These are phyloP conservation scores for Cornus controversa DNA, from an alignment of 148 eudicot species.

Conservation along the genomic window DNA sequence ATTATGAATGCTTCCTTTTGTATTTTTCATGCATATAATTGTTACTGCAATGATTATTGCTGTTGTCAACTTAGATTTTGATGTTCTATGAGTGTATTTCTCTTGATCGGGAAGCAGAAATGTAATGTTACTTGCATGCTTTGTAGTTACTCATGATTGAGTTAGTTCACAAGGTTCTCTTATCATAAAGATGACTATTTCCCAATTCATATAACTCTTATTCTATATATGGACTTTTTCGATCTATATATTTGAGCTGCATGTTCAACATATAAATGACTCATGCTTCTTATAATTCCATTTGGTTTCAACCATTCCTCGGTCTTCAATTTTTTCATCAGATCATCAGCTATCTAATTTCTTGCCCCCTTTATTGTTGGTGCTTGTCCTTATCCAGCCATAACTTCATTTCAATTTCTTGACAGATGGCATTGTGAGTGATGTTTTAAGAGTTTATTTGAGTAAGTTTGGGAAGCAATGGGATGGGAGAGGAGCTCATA, in stretches of 20 bases:
- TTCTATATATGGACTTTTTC: neutral
- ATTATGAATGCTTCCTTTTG: neutral
- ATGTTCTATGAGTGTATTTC: neutral
- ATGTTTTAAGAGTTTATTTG: slow-evolving; percentile 57
- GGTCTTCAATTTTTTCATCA: neutral
- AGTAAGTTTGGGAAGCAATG: slow-evolving; percentile 79
- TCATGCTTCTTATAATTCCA: neutral
- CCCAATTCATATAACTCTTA: neutral
- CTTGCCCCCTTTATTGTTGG: neutral
- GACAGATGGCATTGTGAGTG: slow-evolving; percentile 76
- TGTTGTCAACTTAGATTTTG: neutral
- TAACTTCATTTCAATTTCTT: slow-evolving; percentile 27
- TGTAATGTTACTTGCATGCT: neutral
- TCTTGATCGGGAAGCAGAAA: neutral
- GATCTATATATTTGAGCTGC: neutral
- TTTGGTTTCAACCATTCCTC: neutral
- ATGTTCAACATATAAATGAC: neutral
- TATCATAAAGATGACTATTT: neutral
- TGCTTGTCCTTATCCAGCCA: neutral
- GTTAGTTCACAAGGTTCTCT: neutral
- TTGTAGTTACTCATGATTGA: neutral
- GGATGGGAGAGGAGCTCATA: slow-evolving; percentile 70
- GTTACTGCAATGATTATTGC: neutral
- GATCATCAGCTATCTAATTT: no score
- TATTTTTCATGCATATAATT: neutral